Base-by-base conservation (phyloP, 768 basidiomycete species). In the Tulasnella sp. region DNA sequence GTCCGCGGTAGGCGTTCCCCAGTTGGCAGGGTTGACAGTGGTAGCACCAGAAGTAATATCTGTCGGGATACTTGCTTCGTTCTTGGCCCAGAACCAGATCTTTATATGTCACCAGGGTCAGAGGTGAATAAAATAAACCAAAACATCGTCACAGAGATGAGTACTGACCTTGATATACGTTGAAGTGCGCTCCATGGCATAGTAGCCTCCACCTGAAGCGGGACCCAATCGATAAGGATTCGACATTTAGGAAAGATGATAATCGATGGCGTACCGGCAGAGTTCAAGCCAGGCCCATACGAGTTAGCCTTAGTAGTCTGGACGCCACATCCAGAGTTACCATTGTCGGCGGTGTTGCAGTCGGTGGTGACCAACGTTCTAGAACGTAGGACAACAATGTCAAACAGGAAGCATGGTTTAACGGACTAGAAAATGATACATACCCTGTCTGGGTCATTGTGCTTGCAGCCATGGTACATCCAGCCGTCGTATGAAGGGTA, bases 401-500 rank as follows among this genome's bases (percentile, higher is more conserved):
- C 48, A 50, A 23, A 11, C 11, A 50, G 13, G 11, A 19, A 43
- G 17, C 48, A 11, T 23, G 13, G 13, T 50, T 50, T 50, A 11
- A n/a, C 47, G n/a, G 19, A 26, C 34, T 19, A 24, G n/a, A 9
- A 9, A 27, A 27, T 24, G 59, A n/a, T 4, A 21, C 70, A 64
- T 63, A 80, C 80, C 81, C 81, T 3, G 76, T 78, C 61, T 79
- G 68, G 7, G 68, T 41, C 23, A 77, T 75, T 1, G 66, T 69
- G 1, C n/a, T 5, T 17, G 69, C 61, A 19, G 78, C 79, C 78
- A 82, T 81, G 8, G 76, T 76, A 70, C 82, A 84, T 0, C 75
- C 80, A 75, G 51, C 3, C 17, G 55, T 26, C 15, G 65, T 62
- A 45, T 63, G 60, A 4, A 63, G 45, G 24, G 52, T 61, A 26